Evolutionary conservation across 495 filamentous ascomycete species (phyloP).

Genomic region (Penicillium crystallinum): DNA sequence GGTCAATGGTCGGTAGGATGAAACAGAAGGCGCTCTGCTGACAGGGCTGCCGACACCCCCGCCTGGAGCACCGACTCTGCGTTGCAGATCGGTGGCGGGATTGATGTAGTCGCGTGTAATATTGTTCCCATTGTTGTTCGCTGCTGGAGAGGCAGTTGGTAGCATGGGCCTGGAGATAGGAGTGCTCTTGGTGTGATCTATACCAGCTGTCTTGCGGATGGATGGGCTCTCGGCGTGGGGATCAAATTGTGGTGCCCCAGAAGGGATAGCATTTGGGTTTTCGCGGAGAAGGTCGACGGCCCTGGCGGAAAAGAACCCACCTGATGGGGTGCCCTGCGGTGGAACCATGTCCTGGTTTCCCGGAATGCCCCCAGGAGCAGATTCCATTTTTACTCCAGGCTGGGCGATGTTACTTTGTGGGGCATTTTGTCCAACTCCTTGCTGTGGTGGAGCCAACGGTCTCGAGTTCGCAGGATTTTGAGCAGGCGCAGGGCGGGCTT

Average conservation of each 20-base stretch:
- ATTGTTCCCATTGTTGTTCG: slow-evolving; percentile 9
- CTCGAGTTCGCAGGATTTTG: slow-evolving; percentile 22
- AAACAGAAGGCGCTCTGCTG: slow-evolving; percentile 34
- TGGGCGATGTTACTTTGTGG: slow-evolving; percentile 14
- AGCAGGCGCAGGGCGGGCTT: slow-evolving; percentile 16
- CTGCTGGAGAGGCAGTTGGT: slow-evolving; percentile 5
- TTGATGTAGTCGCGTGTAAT: slow-evolving; percentile 55
- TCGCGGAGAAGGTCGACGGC: slow-evolving; percentile 52
- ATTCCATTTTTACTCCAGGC: slow-evolving; percentile 26
- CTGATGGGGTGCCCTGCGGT: slow-evolving; percentile 32
- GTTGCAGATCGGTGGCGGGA: slow-evolving; percentile 59
- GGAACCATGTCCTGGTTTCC: slow-evolving; percentile 30
- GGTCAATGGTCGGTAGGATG: slow-evolving; percentile 42
- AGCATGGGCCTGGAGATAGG: slow-evolving; percentile 52
- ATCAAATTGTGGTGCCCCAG: slow-evolving; percentile 63
- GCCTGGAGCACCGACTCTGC: slow-evolving; percentile 69
- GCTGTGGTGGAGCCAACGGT: slow-evolving; percentile 19
- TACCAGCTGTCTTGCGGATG: slow-evolving; percentile 82
- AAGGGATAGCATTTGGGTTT: slow-evolving; percentile 36
- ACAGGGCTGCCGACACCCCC: slow-evolving; percentile 35
- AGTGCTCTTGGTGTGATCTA: slow-evolving; percentile 71
- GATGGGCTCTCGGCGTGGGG: slow-evolving; percentile 78
- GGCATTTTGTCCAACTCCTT: slow-evolving; percentile 5
- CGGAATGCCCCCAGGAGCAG: background rate
- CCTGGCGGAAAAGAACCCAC: slow-evolving; percentile 74